Evolutionary conservation across 495 filamentous ascomycete genomes (phyloP), one percentile per base, ranked within the genome.

Genomic region (Aspergillus ellipticus): DNA sequence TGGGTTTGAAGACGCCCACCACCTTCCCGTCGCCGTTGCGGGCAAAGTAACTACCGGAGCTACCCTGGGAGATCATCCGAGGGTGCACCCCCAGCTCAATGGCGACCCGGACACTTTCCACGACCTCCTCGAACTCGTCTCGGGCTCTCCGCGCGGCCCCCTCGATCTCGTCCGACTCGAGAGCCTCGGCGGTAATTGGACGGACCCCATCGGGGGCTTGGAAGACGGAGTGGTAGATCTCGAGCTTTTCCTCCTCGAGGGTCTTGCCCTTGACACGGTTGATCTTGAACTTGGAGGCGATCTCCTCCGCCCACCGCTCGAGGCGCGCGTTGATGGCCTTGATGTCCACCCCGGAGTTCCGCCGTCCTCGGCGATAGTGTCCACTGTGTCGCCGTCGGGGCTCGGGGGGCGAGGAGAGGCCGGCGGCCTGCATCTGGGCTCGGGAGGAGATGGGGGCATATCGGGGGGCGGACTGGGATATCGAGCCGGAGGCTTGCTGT

Each of bases 211-310:
- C 89, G 6, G 92, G 92, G 0, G 94, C 79, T 60, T 96, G 90
- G 65, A 97, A 99, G 21, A 99, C 94, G 2, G 91, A 94, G 74
- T 96, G 90, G 61, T 97, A 90, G 48, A 99, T 99, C 73, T 99
- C 95, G 29, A 96, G 80, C 47, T 84, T 87, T 69, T 92, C 90
- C 60, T 95, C 92, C 59, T 92, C 88, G 22, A 82, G 75, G 17
- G 79, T 82, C 68, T 82, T 88, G 26, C 88, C 89, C 70, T 88
- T 92, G 58, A 86, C 84, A 39, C 83, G 84, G 54, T 81, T 77
- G 62, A 92, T 89, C 75, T 96, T 97, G 82, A 98, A 97, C 63
- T 95, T 95, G 60, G 88, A 89, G 26, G 95, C 93, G 63, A 99
- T 97, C 75, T 99, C 93, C 60, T 96, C 93, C 39, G 95, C 95